Base-by-base conservation (phyloP, 2,329 filamentous ascomycete genomes). In the Microsporum audouinii region DNA sequence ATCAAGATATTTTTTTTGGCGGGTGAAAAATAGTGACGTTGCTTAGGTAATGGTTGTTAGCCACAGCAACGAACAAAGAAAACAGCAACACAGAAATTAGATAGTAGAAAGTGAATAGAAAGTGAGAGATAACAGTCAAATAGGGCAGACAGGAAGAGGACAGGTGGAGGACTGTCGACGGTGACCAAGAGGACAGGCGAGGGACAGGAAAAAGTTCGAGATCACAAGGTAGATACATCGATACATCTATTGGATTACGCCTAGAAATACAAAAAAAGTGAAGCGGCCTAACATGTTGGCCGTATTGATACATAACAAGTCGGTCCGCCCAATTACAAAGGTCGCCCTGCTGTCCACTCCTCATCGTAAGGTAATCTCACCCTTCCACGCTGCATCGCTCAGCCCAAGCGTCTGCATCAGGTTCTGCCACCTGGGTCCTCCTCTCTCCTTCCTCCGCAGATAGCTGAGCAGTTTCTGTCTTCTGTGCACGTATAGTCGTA, bases 401-500 rank as follows among this genome's bases (percentile, higher is more conserved):
- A 99, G 75, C 12, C 95, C 94, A 64, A 99, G 78, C 63, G 84
- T 92, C 75, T 88, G 80, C 65, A 96, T 81, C 78, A 96, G 79
- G 74, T 95, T 82, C 73, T 88, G 85, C 89, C 91, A 99, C 72
- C 95, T 82, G 61, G 89, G 87, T 59, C 94, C 91, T 62, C 94
- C 94, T 65, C 91, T 84, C 76, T 99, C 95, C 78, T 91, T 95
- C 68, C 80, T 82, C 76, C 91, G 82, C 79, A 99, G 79, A 75
- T 99, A 99, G 67, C 82, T 83, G 70, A 99, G 75, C 65, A 96
- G 77, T 79, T 89, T 96, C 76, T 97, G 92, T 71, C 94, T 81
- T 73, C 85, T 86, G 75, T 99, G 94, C 59, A 95, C 87, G 70
- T 99, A 78, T 64, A 95, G 69, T 66, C 90, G 82, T 72, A 99